Evolutionary conservation across 495 filamentous ascomycete genomes (phyloP), one percentile per base, ranked within the genome.

Genomic region (Penicillium crystallinum): DNA sequence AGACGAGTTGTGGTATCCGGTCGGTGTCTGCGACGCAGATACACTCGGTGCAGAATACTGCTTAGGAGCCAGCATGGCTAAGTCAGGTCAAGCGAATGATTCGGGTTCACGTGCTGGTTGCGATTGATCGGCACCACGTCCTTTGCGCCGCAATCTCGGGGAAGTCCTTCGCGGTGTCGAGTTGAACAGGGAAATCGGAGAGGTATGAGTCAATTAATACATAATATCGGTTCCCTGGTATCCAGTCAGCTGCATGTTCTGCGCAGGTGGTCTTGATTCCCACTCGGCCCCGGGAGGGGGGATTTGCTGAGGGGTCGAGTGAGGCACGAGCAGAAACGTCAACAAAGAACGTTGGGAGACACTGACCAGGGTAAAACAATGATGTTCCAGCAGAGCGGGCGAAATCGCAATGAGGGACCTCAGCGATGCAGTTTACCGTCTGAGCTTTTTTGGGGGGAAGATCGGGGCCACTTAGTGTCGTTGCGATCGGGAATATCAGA

Each of bases 61-160:
- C 65, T 96, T 95, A 36, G 90, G 86, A 54, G 93, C 90, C 63
- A 98, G 72, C 82, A 95, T 90, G 52, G 86, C 83, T 86, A 37
- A 46, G 8, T 45, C 36, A 47, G 37, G 25, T 30, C 30, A 35
- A 38, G 22, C 40, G 39, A 41, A 35, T 22, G 25, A 23, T 6
- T 58, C 31, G 46, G 19, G 23, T 15, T 45, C 9, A 29, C 39
- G 45, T 30, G 27, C 41, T 22, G 22, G 40, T 44, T 6, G 45
- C 11, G 18, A 31, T 43, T 19, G 41, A 40, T 27, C 11, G 51
- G 43, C 45, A 37, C 40, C 39, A 50, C 31, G 38, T 29, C 46
- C 45, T 50, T 56, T 53, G 31, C 57, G 55, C 49, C 47, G 29
- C 43, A 35, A 50, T 44, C 47, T 35, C 47, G 40, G 51, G 23